Conservation (phyloP, 2,329 filamentous ascomycete species). For the Paracoccidioides brasiliensis region DNA sequence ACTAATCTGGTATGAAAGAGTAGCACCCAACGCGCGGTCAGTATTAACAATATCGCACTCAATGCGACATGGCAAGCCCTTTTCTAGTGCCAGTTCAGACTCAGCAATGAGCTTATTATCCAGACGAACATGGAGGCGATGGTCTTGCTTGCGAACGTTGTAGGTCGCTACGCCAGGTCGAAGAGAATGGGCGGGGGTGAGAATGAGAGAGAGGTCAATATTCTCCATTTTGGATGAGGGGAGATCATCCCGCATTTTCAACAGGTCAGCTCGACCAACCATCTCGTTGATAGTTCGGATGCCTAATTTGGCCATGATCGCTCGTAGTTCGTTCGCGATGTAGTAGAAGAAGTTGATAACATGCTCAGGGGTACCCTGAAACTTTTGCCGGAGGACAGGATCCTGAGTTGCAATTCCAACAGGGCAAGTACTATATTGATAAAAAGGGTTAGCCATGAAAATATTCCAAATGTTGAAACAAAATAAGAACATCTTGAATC, state of each 20-base stretch:
- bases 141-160: conserved; percentile 96
- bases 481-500: neutral
- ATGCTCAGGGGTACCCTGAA: conserved; percentile 82
- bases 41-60: conserved; percentile 97
- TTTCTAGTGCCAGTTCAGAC: conserved; percentile 86
- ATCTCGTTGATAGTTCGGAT: conserved; percentile 96
- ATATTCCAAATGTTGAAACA: too few relatives aligned
- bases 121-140: conserved; percentile 79
- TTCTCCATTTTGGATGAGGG: conserved; percentile 81
- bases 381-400: conserved; percentile 87
- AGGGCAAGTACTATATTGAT: conserved; percentile 57
- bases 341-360: conserved; percentile 99
- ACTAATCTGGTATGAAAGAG: conserved; percentile 89
- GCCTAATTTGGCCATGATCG: conserved; percentile 92
- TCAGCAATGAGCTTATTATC: conserved; percentile 97
- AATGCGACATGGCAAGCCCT: conserved; percentile 81
- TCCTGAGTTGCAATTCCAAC: conserved; percentile 95
- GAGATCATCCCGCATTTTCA: conserved; percentile 79
- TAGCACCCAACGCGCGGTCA: conserved; percentile 84
- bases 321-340: conserved; percentile 84
- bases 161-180: conserved; percentile 90
- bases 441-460: conserved; percentile 16
- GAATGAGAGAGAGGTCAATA: conserved; percentile 81
- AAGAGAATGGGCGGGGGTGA: conserved; percentile 91
- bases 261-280: conserved; percentile 80